Base-by-base conservation (phyloP, 345 rosid genomes). In the Noccaea caerulescens region DNA sequence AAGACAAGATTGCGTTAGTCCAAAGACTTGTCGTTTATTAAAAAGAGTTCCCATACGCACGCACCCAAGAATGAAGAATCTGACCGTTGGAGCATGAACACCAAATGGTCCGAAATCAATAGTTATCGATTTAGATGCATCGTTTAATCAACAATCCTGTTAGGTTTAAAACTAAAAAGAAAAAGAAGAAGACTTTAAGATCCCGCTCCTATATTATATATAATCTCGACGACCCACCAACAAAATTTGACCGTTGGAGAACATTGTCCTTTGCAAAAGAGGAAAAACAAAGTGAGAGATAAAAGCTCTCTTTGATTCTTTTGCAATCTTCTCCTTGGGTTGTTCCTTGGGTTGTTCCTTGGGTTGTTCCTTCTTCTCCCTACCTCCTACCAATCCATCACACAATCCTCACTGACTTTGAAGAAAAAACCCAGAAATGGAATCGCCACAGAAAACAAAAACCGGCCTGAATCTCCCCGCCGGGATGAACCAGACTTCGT, bases 381-480 rank as follows among this genome's bases (percentile, higher is more conserved):
- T 10, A 9, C 41, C 74, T 41, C 60, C 60, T 10, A 36, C 71
- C 10, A 25, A 41, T 10, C 30, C 47, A 43, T 41, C 12, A 23
- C 18, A 5, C 13, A 62, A 11, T 33, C 38, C 27, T 37, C 41
- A 34, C 39, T 53, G 69, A 45, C 55, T 45, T 32, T 4, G 36
- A 33, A 39, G 11, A 44, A 64, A 20, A 27, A 16, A 56, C 56
- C 65, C 42, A 61, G 76, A 71, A 70, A 93, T 93, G 98, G 96
- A 85, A 27, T 73, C 95, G 2, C 76, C 86, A 16, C 86, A 84
- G 36, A 77, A 76, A 42, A 81, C 86, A 44, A 91, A 84, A 76
- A 81, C 90, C 55, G 93, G 99, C 5, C 56, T 91, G 38, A 91
- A 89, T 60, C 96, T 94, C 63, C 99, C 98, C 9, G 79, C 96